Conservation (phyloP, 129 eudicot genomes). For the Solidago caesia region DNA sequence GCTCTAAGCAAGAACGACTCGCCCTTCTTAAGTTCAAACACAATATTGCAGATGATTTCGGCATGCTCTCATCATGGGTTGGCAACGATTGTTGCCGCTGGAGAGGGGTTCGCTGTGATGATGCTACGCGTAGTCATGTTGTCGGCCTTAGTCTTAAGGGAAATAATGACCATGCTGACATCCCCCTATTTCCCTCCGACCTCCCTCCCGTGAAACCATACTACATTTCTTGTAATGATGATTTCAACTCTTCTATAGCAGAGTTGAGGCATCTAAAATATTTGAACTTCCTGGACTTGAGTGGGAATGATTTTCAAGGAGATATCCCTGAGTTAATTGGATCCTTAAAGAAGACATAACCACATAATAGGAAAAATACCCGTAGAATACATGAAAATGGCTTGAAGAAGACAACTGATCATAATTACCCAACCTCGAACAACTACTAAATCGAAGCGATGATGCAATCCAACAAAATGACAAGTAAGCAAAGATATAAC, state of each 20-base stretch:
- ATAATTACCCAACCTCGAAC: too few species aligned
- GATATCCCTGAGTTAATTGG: constrained; percentile 6
- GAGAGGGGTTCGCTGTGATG: not conserved
- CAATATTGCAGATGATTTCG: not conserved
- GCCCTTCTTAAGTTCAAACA: not conserved
- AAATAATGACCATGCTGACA: not conserved
- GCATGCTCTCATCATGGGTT: constrained; percentile 4
- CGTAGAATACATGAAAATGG: too few species aligned
- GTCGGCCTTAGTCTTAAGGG: not conserved
- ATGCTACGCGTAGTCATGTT: not conserved
- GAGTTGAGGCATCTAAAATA: not conserved
- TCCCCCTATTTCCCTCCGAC: not conserved
- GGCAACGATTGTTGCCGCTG: not conserved
- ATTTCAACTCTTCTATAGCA: not conserved
- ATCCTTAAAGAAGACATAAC: too few species aligned
- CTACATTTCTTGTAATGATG: not conserved
- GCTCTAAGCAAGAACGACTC: constrained; percentile 1
- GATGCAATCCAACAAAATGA: too few species aligned
- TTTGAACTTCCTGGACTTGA: constrained; percentile 8
- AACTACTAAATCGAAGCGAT: too few species aligned
- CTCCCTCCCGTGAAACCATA: not conserved
- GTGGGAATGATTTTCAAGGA: not conserved
- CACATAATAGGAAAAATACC: too few species aligned
- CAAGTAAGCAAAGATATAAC: too few species aligned
- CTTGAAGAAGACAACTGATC: too few species aligned